phyloP scores from a whole-genome alignment of 805 yeast genomes.

The Yamadazyma insecticola region DNA sequence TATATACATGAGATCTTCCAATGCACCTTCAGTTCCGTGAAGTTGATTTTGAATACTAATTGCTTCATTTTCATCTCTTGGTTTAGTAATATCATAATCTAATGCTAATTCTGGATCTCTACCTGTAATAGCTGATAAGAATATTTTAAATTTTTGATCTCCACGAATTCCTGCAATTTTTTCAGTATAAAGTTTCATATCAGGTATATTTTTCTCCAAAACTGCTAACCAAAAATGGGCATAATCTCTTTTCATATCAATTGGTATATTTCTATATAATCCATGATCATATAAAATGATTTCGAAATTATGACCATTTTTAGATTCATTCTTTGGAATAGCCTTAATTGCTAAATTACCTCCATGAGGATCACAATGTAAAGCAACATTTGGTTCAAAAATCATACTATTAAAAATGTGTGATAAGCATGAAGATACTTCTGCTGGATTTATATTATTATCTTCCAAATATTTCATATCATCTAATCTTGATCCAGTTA shows the following conservation, averaged over 20 bases:
- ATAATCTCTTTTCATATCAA: slow-evolving; percentile 72
- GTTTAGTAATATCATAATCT: slow-evolving; percentile 50
- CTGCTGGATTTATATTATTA: slow-evolving; percentile 64
- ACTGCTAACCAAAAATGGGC: slow-evolving; percentile 91
- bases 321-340: slow-evolving; percentile 11
- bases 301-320: slow-evolving; percentile 72
- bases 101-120: slow-evolving; percentile 77
- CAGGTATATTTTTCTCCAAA: slow-evolving; percentile 59
- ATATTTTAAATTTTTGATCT: slow-evolving; percentile 68
- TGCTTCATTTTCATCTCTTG: slow-evolving; percentile 60
- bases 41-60: slow-evolving; percentile 61
- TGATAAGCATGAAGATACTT: slow-evolving; percentile 80
- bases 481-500: slow-evolving; percentile 81
- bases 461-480: slow-evolving; percentile 59
- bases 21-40: slow-evolving; percentile 51
- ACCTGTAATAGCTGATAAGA: slow-evolving; percentile 94
- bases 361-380: slow-evolving; percentile 98
- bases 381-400: slow-evolving; percentile 83
- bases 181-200: slow-evolving; percentile 71
- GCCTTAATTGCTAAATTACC: slow-evolving; percentile 85
- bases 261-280: slow-evolving; percentile 77
- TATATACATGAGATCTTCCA: slow-evolving; percentile 74
- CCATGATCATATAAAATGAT: slow-evolving; percentile 94
- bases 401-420: slow-evolving; percentile 94
- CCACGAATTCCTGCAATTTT: slow-evolving; percentile 74